Evolutionary conservation across 108 stramenopile genomes (phyloP).

Genomic region (Parietichytrium sp.): DNA sequence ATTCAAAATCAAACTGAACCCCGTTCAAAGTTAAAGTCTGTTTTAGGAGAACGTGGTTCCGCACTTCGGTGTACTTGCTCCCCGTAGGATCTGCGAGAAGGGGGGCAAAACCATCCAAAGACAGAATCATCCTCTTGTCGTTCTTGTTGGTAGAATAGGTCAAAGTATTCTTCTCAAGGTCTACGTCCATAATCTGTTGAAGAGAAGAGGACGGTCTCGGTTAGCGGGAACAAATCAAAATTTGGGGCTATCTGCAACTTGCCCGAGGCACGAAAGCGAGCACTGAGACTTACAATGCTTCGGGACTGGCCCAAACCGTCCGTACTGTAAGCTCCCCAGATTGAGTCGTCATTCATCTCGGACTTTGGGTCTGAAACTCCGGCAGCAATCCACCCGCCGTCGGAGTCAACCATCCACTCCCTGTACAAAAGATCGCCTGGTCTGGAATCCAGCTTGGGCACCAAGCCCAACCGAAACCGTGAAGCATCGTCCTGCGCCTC

Average conservation of each 20-base stretch:
- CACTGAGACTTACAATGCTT: no score
- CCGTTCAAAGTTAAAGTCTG: not conserved
- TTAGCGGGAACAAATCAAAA: no score
- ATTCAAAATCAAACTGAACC: not conserved
- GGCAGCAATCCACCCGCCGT: not conserved
- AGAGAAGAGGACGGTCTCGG: no score
- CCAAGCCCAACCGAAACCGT: not conserved
- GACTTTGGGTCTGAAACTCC: not conserved
- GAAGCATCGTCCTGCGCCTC: no score
- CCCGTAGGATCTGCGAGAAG: no score
- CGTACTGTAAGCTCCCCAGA: not conserved
- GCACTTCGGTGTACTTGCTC: not conserved
- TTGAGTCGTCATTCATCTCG: not conserved
- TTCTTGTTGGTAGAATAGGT: not conserved
- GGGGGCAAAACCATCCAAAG: slow-evolving; percentile 17
- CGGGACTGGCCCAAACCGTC: slow-evolving; percentile 1
- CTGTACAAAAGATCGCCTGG: not conserved
- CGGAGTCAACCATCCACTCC: slow-evolving; percentile 36
- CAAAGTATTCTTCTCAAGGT: not conserved
- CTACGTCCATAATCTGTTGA: slow-evolving; percentile 37
- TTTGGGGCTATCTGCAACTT: no score
- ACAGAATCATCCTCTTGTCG: not conserved
- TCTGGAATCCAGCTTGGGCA: not conserved
- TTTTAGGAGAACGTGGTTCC: not conserved
- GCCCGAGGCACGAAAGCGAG: no score